A percentile compares a stretch with the other conserved stretches of the same genome.
These are phyloP conservation scores for Graphiopsis chlorocephala DNA, from an alignment of 2,329 filamentous ascomycete species.

Conservation along the genomic window DNA sequence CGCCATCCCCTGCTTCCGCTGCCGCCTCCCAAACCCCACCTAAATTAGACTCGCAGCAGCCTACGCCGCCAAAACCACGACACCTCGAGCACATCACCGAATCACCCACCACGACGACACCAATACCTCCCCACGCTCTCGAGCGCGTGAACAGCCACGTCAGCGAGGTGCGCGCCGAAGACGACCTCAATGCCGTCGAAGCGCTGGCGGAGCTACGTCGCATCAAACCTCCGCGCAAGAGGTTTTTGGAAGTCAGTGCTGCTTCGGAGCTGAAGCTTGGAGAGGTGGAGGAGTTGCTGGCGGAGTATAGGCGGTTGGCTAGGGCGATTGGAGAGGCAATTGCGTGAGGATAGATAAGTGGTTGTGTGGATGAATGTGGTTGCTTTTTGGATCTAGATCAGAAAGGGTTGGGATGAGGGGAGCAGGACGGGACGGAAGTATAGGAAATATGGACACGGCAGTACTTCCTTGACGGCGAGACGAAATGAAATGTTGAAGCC, in stretches of 20 bases:
- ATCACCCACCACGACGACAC: conserved; percentile 23
- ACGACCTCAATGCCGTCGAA: conserved; percentile 40
- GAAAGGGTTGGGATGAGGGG: not conserved
- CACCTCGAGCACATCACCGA: conserved; percentile 29
- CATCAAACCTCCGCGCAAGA: conserved; percentile 46
- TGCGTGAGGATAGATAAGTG: conserved; percentile 12
- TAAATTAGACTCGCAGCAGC: not conserved
- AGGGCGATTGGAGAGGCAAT: conserved; percentile 44
- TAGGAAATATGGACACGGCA: not conserved
- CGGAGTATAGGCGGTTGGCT: conserved; percentile 41
- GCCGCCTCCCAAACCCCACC: not conserved
- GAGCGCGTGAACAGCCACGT: not conserved
- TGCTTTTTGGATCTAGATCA: not conserved
- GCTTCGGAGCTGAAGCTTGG: conserved; percentile 46
- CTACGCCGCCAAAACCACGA: conserved; percentile 27
- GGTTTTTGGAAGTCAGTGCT: conserved; percentile 47
- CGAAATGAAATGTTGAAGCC: not conserved
- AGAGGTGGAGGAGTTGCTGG: conserved; percentile 46
- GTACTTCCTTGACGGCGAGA: not conserved
- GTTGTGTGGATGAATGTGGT: not conserved
- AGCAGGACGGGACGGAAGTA: not conserved
- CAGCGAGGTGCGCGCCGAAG: conserved; percentile 8
- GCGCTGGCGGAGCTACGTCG: conserved; percentile 45
- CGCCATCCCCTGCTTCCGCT: conserved; percentile 21
- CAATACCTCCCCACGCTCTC: conserved; percentile 14